Evolutionary conservation across 805 yeast species (phyloP), one percentile per base, ranked within the genome.

Genomic region (Hanseniaspora pseudoguilliermondii): DNA sequence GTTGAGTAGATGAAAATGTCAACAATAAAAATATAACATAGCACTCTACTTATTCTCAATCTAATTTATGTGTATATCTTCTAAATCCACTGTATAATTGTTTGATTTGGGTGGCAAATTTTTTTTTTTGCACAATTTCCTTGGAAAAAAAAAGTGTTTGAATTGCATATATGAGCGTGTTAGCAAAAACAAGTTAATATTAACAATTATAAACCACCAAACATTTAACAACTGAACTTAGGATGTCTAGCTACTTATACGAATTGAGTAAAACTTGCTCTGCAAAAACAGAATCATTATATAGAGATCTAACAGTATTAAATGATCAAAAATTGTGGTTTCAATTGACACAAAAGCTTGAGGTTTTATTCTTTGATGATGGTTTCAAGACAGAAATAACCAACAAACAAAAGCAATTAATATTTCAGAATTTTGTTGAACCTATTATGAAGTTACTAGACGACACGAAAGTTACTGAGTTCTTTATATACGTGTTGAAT

Each of bases 301-400:
- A 67, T 35, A 59, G 63, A 34, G 67, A 66, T 40, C 77, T 91
- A 66, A 97, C 90, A 65, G 96, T 88, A 63, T 74, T 75, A 57
- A 85, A 87, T 71, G 96, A 89, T 65, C 76, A 95, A 62, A 89
- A 88, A 69, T 77, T 91, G 66, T 93, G 97, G 97, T 95, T 84
- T 71, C 97, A 93, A 73, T 77, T 93, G 66, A 86, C 96, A 2
- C 78, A 79, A 59, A 70, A 79, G 7, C 73, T 93, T 57, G 70
- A 51, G 38, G 71, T 38, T 76, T 75, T 59, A 78, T 90, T 65
- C 91, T 80, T 71, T 72, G 72, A 44, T 38, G 39, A 27, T 73
- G 75, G 56, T 75, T 79, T 9, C 73, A 73, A 29, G 74, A 85
- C 15, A 69, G 67, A 39, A 71, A 77, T 0, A 69, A 86, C 57